Evolutionary conservation across 2,329 filamentous ascomycete species (phyloP).

Genomic region (Fusarium brachygibbosum): DNA sequence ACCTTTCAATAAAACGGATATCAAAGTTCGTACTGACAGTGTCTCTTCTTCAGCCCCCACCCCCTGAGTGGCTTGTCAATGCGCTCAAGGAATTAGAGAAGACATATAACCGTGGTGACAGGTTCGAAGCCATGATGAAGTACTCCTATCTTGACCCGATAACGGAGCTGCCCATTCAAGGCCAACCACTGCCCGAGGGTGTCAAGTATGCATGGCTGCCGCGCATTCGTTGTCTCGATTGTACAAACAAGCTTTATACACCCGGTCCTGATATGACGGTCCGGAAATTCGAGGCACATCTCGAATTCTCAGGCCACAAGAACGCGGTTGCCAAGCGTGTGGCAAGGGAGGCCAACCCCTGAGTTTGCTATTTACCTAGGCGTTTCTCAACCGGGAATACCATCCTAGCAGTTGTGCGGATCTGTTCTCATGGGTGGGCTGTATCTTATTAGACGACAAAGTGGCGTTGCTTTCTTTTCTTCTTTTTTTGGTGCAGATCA

Average conservation of each 20-base stretch:
- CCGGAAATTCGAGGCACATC: conserved; percentile 91
- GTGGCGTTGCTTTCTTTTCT: conserved; percentile 31
- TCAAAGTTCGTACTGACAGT: conserved; percentile 36
- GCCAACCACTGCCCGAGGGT: conserved; percentile 69
- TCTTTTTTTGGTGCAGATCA: conserved; percentile 16
- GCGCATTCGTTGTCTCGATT: conserved; percentile 91
- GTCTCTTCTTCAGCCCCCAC: conserved; percentile 73
- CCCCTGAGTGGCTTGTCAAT: conserved; percentile 85
- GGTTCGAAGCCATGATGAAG: conserved; percentile 92
- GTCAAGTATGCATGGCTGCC: conserved; percentile 87
- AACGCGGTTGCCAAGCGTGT: conserved; percentile 69
- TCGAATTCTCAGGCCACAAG: conserved; percentile 86
- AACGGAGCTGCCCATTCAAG: conserved; percentile 74
- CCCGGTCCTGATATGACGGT: conserved; percentile 87
- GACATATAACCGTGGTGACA: conserved; percentile 79
- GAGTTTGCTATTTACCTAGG: conserved; percentile 6
- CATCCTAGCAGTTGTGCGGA: neutral
- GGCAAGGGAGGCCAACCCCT: conserved; percentile 42
- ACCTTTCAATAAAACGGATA: conserved; percentile 13
- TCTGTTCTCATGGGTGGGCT: conserved; percentile 11
- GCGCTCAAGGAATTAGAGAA: conserved; percentile 79
- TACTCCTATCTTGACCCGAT: conserved; percentile 83
- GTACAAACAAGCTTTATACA: conserved; percentile 93
- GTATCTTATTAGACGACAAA: conserved; percentile 33
- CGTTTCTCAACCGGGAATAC: conserved; percentile 1